These are phyloP conservation scores for Penicillium expansum DNA, from an alignment of 2,329 filamentous ascomycete species.

Conservation along the genomic window DNA sequence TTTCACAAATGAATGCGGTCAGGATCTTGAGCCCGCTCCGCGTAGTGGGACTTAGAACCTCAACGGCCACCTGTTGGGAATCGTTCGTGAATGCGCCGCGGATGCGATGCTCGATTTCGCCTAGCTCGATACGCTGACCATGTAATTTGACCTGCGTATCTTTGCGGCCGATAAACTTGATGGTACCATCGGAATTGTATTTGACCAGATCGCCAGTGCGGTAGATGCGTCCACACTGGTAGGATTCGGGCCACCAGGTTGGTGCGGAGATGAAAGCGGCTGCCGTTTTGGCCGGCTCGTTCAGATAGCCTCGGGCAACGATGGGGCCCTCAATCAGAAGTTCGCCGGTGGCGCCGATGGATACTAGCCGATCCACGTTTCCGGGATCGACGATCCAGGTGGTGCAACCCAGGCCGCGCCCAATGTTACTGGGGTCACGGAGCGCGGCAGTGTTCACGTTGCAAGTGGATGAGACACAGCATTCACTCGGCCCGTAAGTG, in stretches of 20 bases:
- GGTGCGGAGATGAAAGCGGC: background rate
- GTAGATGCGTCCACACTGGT: background rate
- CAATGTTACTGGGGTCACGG: background rate
- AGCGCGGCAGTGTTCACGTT: background rate
- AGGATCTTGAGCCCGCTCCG: background rate
- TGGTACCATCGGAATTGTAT: background rate
- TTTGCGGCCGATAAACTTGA: background rate
- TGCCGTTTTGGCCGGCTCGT: background rate
- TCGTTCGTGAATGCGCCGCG: background rate
- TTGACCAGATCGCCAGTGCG: background rate
- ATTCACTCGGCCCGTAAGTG: slow-evolving; percentile 10
- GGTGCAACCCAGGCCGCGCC: background rate
- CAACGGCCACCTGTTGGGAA: background rate
- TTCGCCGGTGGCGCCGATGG: background rate
- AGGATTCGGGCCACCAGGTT: background rate
- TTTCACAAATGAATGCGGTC: slow-evolving; percentile 2
- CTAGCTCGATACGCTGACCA: background rate
- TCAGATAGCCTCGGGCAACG: background rate
- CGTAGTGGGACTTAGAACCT: background rate
- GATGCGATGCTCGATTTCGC: slow-evolving; percentile 2
- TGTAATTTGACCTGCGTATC: background rate
- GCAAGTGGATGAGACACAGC: background rate
- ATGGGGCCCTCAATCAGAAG: background rate
- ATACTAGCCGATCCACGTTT: background rate
- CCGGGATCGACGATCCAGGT: background rate